phyloP scores from a whole-genome alignment of 148 eudicot genomes.

The Simmondsia chinensis region DNA sequence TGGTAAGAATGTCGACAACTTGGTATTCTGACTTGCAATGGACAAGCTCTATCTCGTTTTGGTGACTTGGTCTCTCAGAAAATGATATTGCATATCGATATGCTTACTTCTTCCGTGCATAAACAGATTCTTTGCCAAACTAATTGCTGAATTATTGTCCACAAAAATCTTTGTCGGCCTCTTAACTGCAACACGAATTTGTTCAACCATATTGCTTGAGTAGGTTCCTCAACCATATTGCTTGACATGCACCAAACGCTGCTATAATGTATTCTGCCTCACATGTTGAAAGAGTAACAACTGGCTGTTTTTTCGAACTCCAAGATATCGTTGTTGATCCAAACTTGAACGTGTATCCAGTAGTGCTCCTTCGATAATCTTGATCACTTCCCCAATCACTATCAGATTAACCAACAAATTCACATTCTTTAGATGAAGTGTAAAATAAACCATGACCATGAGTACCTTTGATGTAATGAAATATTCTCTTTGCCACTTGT shows the following conservation, averaged over 20 bases:
- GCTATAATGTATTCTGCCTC: not conserved
- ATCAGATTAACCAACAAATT: not conserved
- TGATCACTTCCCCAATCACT: not conserved
- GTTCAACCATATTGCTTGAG: not conserved
- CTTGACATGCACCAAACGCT: not conserved
- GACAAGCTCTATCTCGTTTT: not conserved
- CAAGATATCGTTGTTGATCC: too few species aligned
- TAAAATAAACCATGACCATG: not conserved
- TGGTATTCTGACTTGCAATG: slow-evolving; percentile 4
- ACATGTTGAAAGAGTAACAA: not conserved
- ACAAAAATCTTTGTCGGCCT: not conserved
- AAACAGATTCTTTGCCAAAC: not conserved
- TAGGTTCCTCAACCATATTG: too few species aligned
- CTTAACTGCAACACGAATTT: not conserved
- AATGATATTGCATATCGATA: slow-evolving; percentile 1
- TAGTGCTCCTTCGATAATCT: not conserved
- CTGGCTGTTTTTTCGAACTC: not conserved
- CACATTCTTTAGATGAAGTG: not conserved
- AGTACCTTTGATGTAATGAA: not conserved
- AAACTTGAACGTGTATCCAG: not conserved
- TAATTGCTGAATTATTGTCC: not conserved
- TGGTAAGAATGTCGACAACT: not conserved
- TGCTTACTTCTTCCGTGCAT: slow-evolving; percentile 2
- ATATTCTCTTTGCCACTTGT: not conserved
- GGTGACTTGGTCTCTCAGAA: not conserved